Base-by-base conservation (phyloP, 2,329 filamentous ascomycete genomes). In the Alternaria burnsii region DNA sequence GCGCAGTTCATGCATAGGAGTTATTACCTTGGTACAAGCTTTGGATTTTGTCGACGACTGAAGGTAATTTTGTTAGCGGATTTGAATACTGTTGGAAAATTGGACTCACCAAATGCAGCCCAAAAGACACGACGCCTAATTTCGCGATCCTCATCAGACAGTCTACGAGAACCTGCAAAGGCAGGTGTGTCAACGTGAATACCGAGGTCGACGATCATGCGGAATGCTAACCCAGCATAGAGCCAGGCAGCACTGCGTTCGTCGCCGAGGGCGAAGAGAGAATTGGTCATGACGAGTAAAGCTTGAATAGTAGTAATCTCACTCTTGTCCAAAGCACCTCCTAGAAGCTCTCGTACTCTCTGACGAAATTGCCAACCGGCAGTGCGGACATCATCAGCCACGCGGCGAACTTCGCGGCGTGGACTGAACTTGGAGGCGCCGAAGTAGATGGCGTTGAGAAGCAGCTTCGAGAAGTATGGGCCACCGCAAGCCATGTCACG, bases 181-280 rank as follows among this genome's bases (percentile, higher is more conserved):
- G 67, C 71, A 46, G 74, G 70, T 52, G 72, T 73, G 71, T 81
- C 79, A 18, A 84, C 78, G 63, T 86, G 84, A 63, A 87, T 82
- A 0, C 84, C 82, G 5, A 88, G 70, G 66, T 88, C 86, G 52
- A 83, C 81, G 26, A 87, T 76, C 75, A 88, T 83, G 10, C 84
- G 80, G 58, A 87, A 85, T 0, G 86, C 85, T 62, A 85, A 80
- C 1, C 86, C 86, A 52, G 84, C 81, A 60, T 88, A 88, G 5
- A 87, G 66, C 86, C 86, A 89, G 2, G 85, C 83, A 6, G 81
- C 80, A 58, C 83, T 85, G 30, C 81, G 75, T 63, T 86, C 81
- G 51, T 83, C 82, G n/a, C 82, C 79, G 2, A 82, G 72, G 0
- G 84, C 79, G 61, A 86, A 86, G 0, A 86, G 69, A 0, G 83